Evolutionary conservation across 768 basidiomycete genomes (phyloP), one percentile per base, ranked within the genome.

Genomic region (Holtermanniella nyarrowii): DNA sequence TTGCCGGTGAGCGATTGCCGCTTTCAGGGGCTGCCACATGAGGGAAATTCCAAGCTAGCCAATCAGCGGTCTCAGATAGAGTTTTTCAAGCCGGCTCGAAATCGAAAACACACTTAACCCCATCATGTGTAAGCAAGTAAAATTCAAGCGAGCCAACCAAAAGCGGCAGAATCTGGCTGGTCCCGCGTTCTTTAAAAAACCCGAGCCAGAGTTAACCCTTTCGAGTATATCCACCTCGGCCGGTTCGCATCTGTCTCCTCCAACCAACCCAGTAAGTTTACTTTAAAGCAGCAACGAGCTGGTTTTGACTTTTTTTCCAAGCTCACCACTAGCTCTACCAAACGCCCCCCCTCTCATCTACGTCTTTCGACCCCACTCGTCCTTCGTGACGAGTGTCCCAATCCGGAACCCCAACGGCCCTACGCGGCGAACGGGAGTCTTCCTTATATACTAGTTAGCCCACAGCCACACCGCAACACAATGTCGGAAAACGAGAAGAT

Each of bases 401-500:
- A 7, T 7, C 31, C 31, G 31, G 31, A 37, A 37, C 31, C 31
- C 31, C 31, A 37, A 37, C 31, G 16, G 31, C 31, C 31, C 10
- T 16, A 7, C 7, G 31, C 31, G 31, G 31, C 16, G 31, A 37
- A 7, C 31, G 31, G 31, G 31, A 37, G 31, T 37, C 7, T 37
- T 16, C 31, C 31, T 37, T 37, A 37, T 37, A 37, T 7, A 7
- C 16, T 37, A 37, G 31, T 37, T 37, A 37, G 16, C 31, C 31
- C 31, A n/a, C n/a, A n/a, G n/a, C n/a, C n/a, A n/a, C 31, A 37
- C 27, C 21, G 26, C 46, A 23, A 31, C 55, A 57, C 26, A 43
- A 62, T 59, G 58, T 56, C 58, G 20, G 39, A 50, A 45, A 56
- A 62, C 50, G 63, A 65, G 48, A 68, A 68, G 47, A 55, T 53